A percentile compares a stretch with the other conserved stretches of the same genome.
Conservation (phyloP, 768 basidiomycete species). For the Tylopilus balloui region DNA sequence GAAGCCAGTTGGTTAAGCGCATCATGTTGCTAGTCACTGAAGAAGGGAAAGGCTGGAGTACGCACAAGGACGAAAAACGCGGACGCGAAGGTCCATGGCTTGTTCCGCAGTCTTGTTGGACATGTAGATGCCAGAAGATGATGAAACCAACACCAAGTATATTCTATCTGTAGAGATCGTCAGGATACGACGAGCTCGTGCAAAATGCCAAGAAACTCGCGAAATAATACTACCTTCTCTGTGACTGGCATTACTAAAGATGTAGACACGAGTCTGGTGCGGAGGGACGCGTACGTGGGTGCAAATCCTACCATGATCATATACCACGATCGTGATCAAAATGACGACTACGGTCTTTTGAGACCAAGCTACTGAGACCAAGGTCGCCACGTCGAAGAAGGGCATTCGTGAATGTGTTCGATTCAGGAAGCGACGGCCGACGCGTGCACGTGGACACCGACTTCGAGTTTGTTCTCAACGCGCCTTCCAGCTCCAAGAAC, state of each 20-base stretch:
- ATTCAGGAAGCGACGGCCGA: too few relatives aligned
- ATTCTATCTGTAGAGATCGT: neutral
- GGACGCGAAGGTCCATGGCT: neutral
- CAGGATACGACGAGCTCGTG: neutral
- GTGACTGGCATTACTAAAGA: neutral
- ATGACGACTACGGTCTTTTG: neutral
- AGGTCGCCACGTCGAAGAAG: neutral
- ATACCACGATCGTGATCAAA: neutral
- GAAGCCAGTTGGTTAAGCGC: neutral
- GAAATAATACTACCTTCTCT: neutral
- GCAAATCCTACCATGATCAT: neutral
- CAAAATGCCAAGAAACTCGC: neutral
- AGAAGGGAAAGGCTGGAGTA: neutral
- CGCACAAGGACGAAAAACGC: neutral
- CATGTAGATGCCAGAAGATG: neutral
- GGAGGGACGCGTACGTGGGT: neutral
- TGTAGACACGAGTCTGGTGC: neutral
- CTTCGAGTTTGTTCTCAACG: too few relatives aligned
- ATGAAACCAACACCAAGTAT: neutral
- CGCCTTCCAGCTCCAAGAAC: too few relatives aligned
- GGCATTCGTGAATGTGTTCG: too few relatives aligned
- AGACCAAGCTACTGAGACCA: too few relatives aligned
- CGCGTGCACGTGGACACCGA: too few relatives aligned
- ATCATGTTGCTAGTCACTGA: too few relatives aligned
- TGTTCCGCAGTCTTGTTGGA: neutral